A percentile compares a stretch with the other conserved stretches of the same genome.
Conservation (phyloP, 208 protist genomes). For the Crithidia acanthocephali region DNA sequence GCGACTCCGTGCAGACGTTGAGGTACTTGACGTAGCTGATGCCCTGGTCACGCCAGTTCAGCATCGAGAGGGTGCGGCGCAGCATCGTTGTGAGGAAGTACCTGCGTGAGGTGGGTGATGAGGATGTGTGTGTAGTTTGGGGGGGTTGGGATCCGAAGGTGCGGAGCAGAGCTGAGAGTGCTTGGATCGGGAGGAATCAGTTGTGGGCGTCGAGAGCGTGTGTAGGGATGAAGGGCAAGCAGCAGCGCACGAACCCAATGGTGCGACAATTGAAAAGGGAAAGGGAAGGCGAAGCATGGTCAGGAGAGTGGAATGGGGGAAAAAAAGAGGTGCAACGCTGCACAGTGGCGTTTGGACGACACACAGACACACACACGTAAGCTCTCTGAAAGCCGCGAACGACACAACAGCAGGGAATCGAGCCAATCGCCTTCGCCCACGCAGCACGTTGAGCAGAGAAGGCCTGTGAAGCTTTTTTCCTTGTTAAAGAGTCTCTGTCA, state of each 20-base stretch:
- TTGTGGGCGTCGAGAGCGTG: no score
- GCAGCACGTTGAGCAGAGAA: no score
- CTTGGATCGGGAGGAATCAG: background rate
- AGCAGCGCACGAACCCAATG: no score
- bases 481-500: no score
- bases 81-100: conserved; percentile 44
- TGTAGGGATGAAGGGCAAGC: no score
- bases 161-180: background rate
- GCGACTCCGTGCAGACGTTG: conserved; percentile 86
- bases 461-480: no score
- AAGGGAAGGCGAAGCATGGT: background rate
- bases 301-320: conserved; percentile 2
- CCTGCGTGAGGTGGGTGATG: background rate
- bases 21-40: conserved; percentile 93
- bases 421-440: no score
- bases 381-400: no score
- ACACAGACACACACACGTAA: no score
- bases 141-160: no score
- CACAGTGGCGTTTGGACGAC: no score
- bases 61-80: conserved; percentile 51
- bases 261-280: background rate
- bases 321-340: conserved; percentile 8
- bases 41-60: conserved; percentile 89
- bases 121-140: background rate
- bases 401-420: no score